These are phyloP conservation scores for Furculomyces boomerangus DNA, from an alignment of 371 early-diverging fungal genomes.

Conservation along the genomic window DNA sequence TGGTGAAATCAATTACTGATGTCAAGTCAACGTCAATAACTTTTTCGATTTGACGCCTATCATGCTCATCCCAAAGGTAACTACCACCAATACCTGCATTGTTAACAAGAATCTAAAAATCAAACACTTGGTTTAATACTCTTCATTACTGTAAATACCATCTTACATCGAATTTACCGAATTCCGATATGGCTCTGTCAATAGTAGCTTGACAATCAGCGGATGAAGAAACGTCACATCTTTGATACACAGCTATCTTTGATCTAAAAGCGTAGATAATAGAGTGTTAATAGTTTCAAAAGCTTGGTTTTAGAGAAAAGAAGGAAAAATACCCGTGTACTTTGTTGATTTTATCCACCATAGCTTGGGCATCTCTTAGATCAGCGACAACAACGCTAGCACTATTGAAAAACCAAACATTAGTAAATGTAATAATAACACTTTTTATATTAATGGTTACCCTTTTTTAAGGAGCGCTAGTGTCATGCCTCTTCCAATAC, in stretches of 20 bases:
- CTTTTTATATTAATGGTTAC: too few species aligned
- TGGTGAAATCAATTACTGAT: constrained; percentile 43
- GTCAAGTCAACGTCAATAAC: constrained; percentile 43
- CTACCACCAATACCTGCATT: constrained; percentile 39
- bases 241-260: constrained; percentile 22
- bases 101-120: constrained; percentile 48
- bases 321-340: constrained; percentile 5
- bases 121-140: too few species aligned
- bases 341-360: constrained; percentile 19
- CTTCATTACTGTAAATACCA: too few species aligned
- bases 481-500: constrained; percentile 37
- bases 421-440: too few species aligned
- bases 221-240: constrained; percentile 39
- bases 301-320: background rate
- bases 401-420: too few species aligned
- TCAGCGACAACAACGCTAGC: constrained; percentile 36
- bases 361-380: constrained; percentile 24
- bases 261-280: background rate
- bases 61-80: constrained; percentile 12
- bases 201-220: constrained; percentile 28
- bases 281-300: background rate
- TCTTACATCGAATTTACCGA: constrained; percentile 39
- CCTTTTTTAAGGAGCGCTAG: constrained; percentile 26
- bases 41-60: constrained; percentile 16
- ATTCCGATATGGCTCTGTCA: constrained; percentile 25